These are phyloP conservation scores for Ceratobasidium sp. DNA, from an alignment of 1,284 basidiomycete genomes.

Conservation along the genomic window DNA sequence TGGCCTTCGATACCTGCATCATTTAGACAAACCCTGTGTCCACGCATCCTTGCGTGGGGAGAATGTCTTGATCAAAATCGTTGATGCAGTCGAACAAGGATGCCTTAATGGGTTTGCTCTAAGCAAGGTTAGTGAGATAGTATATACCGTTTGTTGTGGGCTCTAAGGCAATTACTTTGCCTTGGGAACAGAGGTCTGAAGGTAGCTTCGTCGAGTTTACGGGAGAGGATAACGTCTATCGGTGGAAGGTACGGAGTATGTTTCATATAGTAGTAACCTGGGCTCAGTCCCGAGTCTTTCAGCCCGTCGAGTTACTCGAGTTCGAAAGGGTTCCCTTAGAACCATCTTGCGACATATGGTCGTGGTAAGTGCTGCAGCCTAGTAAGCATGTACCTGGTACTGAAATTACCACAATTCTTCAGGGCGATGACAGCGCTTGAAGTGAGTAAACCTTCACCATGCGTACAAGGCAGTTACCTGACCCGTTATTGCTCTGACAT, in stretches of 20 bases:
- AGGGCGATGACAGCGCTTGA: conserved; percentile 40
- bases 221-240: background rate
- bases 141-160: too few relatives aligned
- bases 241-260: conserved; percentile 4
- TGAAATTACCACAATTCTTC: background rate
- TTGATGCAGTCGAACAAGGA: background rate
- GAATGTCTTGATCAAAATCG: conserved; percentile 31
- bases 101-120: conserved; percentile 40
- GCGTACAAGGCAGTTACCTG: background rate
- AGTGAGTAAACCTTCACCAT: background rate
- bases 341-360: conserved; percentile 39
- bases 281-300: background rate
- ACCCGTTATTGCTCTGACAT: background rate
- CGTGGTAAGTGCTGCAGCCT: conserved; percentile 17
- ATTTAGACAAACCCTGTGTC: conserved; percentile 6
- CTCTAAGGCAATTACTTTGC: background rate
- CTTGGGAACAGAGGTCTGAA: background rate
- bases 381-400: background rate
- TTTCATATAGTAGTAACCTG: background rate
- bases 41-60: conserved; percentile 33
- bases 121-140: background rate
- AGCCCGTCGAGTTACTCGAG: conserved; percentile 21
- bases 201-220: background rate
- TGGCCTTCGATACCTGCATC: conserved; percentile 26
- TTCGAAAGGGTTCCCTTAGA: background rate